Base-by-base conservation (phyloP, 2,329 filamentous ascomycete genomes). In the Pseudogymnoascus sp. region DNA sequence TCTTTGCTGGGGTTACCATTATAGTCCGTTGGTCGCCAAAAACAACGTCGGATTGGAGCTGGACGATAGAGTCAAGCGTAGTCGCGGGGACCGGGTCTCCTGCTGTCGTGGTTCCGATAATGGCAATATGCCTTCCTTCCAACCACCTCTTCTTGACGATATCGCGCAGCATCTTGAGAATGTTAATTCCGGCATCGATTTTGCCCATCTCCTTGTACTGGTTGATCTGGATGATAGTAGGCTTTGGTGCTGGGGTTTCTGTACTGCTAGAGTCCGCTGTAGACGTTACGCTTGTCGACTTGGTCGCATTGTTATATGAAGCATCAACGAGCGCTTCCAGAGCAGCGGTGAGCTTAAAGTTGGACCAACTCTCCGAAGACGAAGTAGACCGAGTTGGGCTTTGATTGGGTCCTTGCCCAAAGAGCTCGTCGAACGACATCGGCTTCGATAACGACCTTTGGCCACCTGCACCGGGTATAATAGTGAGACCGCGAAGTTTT, bases 141-240 rank as follows among this genome's bases (percentile, higher is more conserved):
- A 80, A 79, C 77, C 92, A 88, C 61, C 86, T 80, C 61, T 82
- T 81, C 66, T 92, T 86, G 23, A 95, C 82, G 5, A 88, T 77
- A 55, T 82, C 80, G 59, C 89, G 84, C 10, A 99, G 74, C 61
- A 86, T 83, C 38, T 78, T 75, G 6, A 96, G 74, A 30, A 97
- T 81, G 19, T 81, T 79, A 1, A 82, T 78, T 9, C 90, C 90
- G 61, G 90, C 84, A 5, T 80, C 71, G 0, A 88, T 85, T 68
- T 82, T 81, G 66, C 80, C 83, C 7, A 99, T 77, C 64, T 95
- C 89, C 59, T 88, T 84, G 67, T 90, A 88, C 70, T 97, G 90
- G 69, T 88, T 83, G 10, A 96, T 75, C 66, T 90, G 90, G 37
- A 95, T 77, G 61, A 97, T 85, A 6, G 91, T 78, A 60, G 6